Evolutionary conservation across 306 rosid species (phyloP), one percentile per base, ranked within the genome.

Genomic region (Urtica urens): DNA sequence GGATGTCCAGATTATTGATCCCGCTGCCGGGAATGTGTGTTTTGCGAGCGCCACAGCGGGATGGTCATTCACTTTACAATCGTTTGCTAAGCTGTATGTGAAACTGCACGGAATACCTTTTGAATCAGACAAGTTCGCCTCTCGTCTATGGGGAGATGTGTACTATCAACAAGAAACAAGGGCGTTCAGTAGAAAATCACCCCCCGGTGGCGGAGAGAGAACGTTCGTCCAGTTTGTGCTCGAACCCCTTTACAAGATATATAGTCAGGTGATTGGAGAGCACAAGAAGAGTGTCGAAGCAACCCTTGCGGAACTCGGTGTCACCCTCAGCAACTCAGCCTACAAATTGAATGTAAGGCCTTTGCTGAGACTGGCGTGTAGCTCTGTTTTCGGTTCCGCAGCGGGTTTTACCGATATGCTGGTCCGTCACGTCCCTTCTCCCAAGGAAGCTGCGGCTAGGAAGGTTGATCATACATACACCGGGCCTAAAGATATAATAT

Each of bases 251-350:
- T 90, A 85, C 75, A 90, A 78, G 72, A 79, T 85, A 45, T 90
- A 90, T 58, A 90, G 99, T 58, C 99, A 90, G 61, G 99, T 90
- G 12, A 90, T 90, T 62, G 99, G 95, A 26, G 99, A 85, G 53
- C 99, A 90, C 66, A 90, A 83, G 57, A 90, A 90, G 77, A 90
- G 99, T 63, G 99, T 90, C 18, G 99, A 90, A 77, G 75, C 94
- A 55, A 90, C 99, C 57, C 99, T 90, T 64, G 92, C 79, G 7
- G 95, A 90, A 59, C 71, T 90, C 57, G 99, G 99, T 43, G 95
- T 90, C 8, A 77, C 92, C 29, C 94, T 90, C 37, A 86, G 87
- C 66, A 90, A 90, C 71, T 87, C 93, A 17, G 93, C 95, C 42
- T 90, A 90, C 68, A 90, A 79, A 67, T 73, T 90, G 67, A 90